phyloP scores from a whole-genome alignment of 352 stramenopile genomes.

The Peronosclerospora sorghi region DNA sequence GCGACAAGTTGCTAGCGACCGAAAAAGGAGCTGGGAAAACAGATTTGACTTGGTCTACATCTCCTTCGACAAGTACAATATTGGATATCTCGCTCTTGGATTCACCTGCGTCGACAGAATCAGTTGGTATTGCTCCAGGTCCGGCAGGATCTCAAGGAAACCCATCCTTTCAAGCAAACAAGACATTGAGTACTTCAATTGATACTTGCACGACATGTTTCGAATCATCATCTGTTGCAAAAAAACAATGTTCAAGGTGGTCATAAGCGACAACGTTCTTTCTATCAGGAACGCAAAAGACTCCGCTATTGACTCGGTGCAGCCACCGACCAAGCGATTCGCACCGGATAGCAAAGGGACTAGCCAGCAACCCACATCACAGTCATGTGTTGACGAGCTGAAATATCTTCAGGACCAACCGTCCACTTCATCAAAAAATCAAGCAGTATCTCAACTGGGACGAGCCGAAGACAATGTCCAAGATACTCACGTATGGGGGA shows the following conservation, averaged over 20 bases:
- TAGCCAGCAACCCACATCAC: background rate
- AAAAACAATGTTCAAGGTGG: background rate
- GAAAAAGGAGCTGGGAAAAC: no score
- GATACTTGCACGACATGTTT: background rate
- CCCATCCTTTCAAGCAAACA: background rate
- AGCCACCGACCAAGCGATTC: conserved; percentile 4
- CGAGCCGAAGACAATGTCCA: background rate
- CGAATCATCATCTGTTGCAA: background rate
- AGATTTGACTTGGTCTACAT: no score
- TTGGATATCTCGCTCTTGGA: no score
- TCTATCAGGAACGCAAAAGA: background rate
- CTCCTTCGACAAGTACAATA: no score
- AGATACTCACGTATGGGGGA: background rate
- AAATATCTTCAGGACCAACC: no score
- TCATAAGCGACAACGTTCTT: conserved; percentile 9
- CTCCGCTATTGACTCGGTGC: background rate
- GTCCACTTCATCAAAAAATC: background rate
- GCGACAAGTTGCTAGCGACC: no score
- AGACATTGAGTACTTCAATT: background rate
- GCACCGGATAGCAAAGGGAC: background rate
- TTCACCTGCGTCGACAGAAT: no score
- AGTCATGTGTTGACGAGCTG: background rate
- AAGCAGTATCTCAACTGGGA: background rate
- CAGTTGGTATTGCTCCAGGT: no score
- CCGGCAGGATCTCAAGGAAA: no score